phyloP scores from a whole-genome alignment of 2,329 filamentous ascomycete species.

The Bipolaris bicolor region DNA sequence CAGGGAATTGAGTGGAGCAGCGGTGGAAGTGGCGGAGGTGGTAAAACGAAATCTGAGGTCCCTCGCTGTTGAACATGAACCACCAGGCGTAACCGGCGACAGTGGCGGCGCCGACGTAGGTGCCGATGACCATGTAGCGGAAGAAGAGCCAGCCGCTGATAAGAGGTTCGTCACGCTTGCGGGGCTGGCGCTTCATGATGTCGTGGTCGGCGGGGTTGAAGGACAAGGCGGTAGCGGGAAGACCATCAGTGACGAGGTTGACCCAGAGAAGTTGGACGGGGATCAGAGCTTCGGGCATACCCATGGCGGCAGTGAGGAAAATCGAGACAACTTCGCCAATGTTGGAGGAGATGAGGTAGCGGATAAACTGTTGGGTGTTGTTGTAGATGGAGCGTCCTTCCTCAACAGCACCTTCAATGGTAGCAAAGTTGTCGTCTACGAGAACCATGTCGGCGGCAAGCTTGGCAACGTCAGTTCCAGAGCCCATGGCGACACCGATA shows the following conservation, averaged over 20 bases:
- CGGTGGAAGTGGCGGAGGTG: conserved; percentile 93
- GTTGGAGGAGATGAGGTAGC: conserved; percentile 98
- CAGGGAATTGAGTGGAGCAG: conserved; percentile 82
- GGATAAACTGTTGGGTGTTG: conserved; percentile 99
- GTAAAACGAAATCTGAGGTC: conserved; percentile 88
- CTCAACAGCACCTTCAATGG: conserved; percentile 93
- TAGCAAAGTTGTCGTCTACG: conserved; percentile 98
- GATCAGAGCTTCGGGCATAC: conserved; percentile 96
- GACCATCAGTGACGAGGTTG: conserved; percentile 95
- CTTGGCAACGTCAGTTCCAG: conserved; percentile 95
- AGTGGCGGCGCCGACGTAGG: conserved; percentile 91
- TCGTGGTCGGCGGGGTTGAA: conserved; percentile 99
- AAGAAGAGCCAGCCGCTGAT: conserved; percentile 97
- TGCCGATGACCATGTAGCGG: conserved; percentile 94
- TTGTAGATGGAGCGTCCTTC: conserved; percentile 98
- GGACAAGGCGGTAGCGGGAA: conserved; percentile 92
- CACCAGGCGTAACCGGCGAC: conserved; percentile 99
- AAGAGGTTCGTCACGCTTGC: conserved; percentile 90
- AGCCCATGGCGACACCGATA: conserved; percentile 98
- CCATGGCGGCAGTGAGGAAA: conserved; percentile 93
- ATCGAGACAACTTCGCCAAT: conserved; percentile 99
- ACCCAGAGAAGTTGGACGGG: conserved; percentile 98
- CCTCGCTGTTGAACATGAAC: conserved; percentile 94
- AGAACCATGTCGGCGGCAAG: conserved; percentile 98
- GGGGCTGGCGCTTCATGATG: conserved; percentile 90